Percentiles rank a stretch among this genome's conserved stretches.
Conservation (phyloP, 2,329 filamentous ascomycete species). For the Arthrocladium fulminans region DNA sequence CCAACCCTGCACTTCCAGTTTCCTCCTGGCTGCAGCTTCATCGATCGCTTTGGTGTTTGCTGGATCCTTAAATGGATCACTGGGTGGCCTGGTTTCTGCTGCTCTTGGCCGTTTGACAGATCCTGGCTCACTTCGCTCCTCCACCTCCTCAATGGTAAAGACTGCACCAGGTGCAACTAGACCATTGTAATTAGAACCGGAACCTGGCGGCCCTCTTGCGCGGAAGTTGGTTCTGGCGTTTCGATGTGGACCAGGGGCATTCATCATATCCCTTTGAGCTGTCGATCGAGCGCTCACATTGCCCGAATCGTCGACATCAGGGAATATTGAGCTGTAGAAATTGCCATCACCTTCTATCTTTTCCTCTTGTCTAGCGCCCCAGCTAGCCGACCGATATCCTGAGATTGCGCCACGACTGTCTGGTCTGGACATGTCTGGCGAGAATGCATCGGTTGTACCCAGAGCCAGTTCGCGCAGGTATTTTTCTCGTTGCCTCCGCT, state of each 20-base stretch:
- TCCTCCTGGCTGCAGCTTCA: conserved; percentile 16
- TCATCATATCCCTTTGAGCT: conserved; percentile 24
- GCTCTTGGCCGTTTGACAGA: conserved; percentile 13
- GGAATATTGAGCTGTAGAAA: background rate
- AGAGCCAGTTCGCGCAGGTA: conserved; percentile 46
- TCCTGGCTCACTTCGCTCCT: conserved; percentile 19
- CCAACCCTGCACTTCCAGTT: conserved; percentile 23
- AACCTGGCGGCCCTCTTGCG: conserved; percentile 28
- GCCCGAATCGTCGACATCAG: background rate
- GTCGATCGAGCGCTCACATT: conserved; percentile 11
- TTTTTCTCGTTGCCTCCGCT: conserved; percentile 41
- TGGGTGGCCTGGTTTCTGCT: background rate
- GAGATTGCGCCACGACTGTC: conserved; percentile 15
- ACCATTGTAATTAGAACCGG: conserved; percentile 13
- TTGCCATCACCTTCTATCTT: conserved; percentile 17
- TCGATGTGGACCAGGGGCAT: conserved; percentile 32
- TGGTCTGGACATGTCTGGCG: conserved; percentile 21
- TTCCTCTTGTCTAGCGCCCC: conserved; percentile 19
- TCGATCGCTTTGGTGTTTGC: background rate
- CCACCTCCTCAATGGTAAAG: conserved; percentile 22
- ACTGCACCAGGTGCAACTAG: conserved; percentile 14
- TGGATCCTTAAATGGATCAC: conserved; percentile 17
- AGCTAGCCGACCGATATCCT: conserved; percentile 18
- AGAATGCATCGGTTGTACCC: conserved; percentile 41
- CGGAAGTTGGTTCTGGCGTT: conserved; percentile 33